phyloP scores from a whole-genome alignment of 257 asterid genomes.

The Nicotiana tabacum region DNA sequence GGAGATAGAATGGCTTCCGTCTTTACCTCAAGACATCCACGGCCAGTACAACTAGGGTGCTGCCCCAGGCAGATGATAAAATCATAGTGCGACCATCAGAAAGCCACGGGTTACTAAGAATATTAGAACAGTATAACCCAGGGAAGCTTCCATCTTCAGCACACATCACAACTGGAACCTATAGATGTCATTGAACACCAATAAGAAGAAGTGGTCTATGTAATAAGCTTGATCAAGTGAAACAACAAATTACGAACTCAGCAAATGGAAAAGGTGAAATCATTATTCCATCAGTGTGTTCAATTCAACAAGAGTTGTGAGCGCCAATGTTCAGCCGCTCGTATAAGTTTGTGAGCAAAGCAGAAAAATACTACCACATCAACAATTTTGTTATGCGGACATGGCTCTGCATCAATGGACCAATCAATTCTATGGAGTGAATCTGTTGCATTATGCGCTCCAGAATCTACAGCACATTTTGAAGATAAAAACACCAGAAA shows the following conservation, averaged over 20 bases:
- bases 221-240: not conserved
- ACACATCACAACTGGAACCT: constrained; percentile 83
- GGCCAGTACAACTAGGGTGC: constrained; percentile 53
- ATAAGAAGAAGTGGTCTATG: not conserved
- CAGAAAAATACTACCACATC: constrained; percentile 57
- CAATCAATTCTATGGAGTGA: constrained; percentile 79
- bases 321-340: not conserved
- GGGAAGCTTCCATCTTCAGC: constrained; percentile 84
- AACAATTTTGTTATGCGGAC: constrained; percentile 32
- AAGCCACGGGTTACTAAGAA: constrained; percentile 76
- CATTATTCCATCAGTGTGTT: not conserved
- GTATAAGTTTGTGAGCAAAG: not conserved
- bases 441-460: constrained; percentile 80
- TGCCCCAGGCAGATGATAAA: constrained; percentile 77
- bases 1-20: not conserved
- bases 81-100: constrained; percentile 74
- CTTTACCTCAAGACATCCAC: constrained; percentile 62
- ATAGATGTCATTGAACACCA: constrained; percentile 1
- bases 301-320: not conserved
- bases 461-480: constrained; percentile 73
- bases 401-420: constrained; percentile 56
- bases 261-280: not conserved
- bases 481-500: constrained; percentile 72
- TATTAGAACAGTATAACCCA: constrained; percentile 61
- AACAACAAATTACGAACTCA: not conserved